Percentiles rank a stretch among this genome's conserved stretches.
phyloP scores from a whole-genome alignment of 164 flowering plant genomes.

The Macadamia integrifolia region DNA sequence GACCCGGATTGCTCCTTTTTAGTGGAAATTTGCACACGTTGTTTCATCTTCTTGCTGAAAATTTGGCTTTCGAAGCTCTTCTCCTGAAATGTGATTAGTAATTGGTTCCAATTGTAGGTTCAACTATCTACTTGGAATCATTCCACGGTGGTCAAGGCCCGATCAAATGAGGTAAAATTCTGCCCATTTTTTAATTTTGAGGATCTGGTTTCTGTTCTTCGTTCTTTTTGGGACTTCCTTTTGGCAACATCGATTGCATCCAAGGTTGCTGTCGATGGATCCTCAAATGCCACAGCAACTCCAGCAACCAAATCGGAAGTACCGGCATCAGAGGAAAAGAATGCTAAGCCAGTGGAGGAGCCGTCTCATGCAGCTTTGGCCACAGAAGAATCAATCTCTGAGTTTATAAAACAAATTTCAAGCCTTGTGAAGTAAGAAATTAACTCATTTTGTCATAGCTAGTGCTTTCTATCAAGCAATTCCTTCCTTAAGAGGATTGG shows the following conservation, averaged over 20 bases:
- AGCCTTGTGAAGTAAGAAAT: slow-evolving; percentile 48
- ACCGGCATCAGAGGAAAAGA: slow-evolving; percentile 25
- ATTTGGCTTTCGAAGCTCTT: background rate
- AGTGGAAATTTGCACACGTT: no score
- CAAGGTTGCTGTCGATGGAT: slow-evolving; percentile 48
- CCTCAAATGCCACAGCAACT: slow-evolving; percentile 34
- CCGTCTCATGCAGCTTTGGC: slow-evolving; percentile 28
- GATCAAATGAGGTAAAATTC: slow-evolving; percentile 49
- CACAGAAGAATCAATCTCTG: slow-evolving; percentile 50
- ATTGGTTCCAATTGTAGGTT: slow-evolving; percentile 21
- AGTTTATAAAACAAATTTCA: slow-evolving; percentile 57
- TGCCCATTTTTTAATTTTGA: slow-evolving; percentile 20
- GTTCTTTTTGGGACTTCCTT: slow-evolving; percentile 22
- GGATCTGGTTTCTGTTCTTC: slow-evolving; percentile 24
- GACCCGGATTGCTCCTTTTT: no score
- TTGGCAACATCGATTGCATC: slow-evolving; percentile 31
- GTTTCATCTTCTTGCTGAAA: background rate
- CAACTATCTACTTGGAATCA: slow-evolving; percentile 23
- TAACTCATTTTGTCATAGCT: background rate
- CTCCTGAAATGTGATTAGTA: background rate
- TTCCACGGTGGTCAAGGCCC: slow-evolving; percentile 37
- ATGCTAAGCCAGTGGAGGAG: slow-evolving; percentile 21
- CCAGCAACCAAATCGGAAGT: slow-evolving; percentile 23
- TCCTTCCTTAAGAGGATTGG: background rate
- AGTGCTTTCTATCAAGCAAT: background rate